Evolutionary conservation across 129 eudicot species (phyloP).

Genomic region (Chrysanthemum lavandulifolium): DNA sequence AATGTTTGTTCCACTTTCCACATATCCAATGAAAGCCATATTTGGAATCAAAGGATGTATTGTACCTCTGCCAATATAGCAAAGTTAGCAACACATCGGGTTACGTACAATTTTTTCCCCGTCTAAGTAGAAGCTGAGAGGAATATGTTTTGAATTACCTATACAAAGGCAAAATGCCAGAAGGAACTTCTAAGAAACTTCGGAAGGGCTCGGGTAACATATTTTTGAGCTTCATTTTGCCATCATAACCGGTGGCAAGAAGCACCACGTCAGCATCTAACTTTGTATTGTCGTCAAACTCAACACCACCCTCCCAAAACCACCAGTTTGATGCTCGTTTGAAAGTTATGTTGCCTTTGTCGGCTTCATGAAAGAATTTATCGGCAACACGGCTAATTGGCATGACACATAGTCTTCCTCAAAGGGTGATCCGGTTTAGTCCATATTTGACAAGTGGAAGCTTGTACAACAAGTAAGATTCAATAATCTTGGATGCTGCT

Average conservation of each 20-base stretch:
- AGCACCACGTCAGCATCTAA: conserved; percentile 81
- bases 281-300: conserved; percentile 66
- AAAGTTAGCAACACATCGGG: not conserved
- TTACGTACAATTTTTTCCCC: not conserved
- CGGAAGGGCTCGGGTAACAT: conserved; percentile 72
- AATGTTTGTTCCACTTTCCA: conserved; percentile 84
- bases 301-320: conserved; percentile 83
- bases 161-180: conserved; percentile 82
- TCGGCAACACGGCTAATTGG: conserved; percentile 91
- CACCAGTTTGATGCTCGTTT: conserved; percentile 72
- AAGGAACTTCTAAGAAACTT: conserved; percentile 52
- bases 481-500: conserved; percentile 63
- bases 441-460: conserved; percentile 90
- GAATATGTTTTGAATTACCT: conserved; percentile 38
- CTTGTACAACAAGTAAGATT: conserved; percentile 73
- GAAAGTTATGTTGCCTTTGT: conserved; percentile 66
- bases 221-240: conserved; percentile 62
- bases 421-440: conserved; percentile 84
- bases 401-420: conserved; percentile 94
- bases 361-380: conserved; percentile 68
- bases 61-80: conserved; percentile 59
- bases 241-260: conserved; percentile 89
- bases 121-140: not conserved
- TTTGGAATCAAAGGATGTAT: conserved; percentile 89
- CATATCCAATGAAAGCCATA: conserved; percentile 86